Conservation (phyloP, 2,329 filamentous ascomycete genomes). For the Calonectria leucothoes region DNA sequence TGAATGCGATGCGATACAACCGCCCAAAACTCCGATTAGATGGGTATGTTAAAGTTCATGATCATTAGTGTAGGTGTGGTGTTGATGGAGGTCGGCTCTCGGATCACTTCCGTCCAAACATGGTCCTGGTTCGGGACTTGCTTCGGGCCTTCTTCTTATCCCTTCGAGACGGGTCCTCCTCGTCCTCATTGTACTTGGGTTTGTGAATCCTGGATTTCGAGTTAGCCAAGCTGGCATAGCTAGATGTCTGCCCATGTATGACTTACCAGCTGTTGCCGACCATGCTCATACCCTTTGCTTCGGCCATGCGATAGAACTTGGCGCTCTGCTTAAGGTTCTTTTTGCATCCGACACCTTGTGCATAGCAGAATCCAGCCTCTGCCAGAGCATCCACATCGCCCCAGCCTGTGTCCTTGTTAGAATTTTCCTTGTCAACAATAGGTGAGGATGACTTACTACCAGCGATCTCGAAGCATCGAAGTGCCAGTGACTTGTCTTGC, state of each 20-base stretch:
- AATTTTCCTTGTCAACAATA: neutral
- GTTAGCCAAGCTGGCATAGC: slow-evolving; percentile 4
- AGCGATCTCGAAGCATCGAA: slow-evolving; percentile 96
- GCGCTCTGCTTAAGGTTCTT: slow-evolving; percentile 97
- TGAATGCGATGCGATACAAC: slow-evolving; percentile 37
- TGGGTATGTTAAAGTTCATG: slow-evolving; percentile 47
- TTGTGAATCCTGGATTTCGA: slow-evolving; percentile 85
- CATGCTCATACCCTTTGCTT: slow-evolving; percentile 96
- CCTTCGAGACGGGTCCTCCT: slow-evolving; percentile 55
- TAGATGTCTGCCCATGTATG: neutral
- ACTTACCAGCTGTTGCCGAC: slow-evolving; percentile 97
- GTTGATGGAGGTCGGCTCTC: slow-evolving; percentile 12
- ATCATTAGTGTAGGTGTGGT: slow-evolving; percentile 42
- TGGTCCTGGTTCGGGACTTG: slow-evolving; percentile 80
- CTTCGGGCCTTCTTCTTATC: slow-evolving; percentile 75
- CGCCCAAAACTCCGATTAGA: slow-evolving; percentile 48
- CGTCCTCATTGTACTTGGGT: slow-evolving; percentile 85
- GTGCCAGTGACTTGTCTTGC: slow-evolving; percentile 87
- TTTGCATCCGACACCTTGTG: slow-evolving; percentile 91
- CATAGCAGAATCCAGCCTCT: slow-evolving; percentile 96
- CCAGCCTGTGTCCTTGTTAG: slow-evolving; percentile 70
- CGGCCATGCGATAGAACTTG: slow-evolving; percentile 88
- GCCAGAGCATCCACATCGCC: slow-evolving; percentile 94
- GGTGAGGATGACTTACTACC: slow-evolving; percentile 67
- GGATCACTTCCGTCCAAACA: slow-evolving; percentile 68